Base-by-base conservation (phyloP, 2,329 filamentous ascomycete species). In the Metarhizium humberi region DNA sequence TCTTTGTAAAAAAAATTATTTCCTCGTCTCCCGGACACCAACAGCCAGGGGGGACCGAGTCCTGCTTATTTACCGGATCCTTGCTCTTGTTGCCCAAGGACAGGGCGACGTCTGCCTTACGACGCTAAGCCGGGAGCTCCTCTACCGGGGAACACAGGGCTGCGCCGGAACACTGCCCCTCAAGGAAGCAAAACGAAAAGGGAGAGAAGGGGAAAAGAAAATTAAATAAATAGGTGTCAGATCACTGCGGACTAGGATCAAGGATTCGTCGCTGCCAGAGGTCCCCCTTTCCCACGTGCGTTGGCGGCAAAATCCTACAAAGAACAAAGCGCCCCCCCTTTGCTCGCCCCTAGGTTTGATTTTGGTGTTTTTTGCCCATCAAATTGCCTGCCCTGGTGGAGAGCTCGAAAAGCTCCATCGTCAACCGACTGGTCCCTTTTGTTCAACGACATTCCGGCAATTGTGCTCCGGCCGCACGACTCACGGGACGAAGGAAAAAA, bases 31-130 rank as follows among this genome's bases (percentile, higher is more conserved):
- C 30, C 29, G 8, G 32, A 48, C 46, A 18, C 20, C 16, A 54
- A 14, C 10, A 51, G 38, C 38, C 16, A 20, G 42, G 40, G 36
- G 48, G 48, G 51, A 18, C 34, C 29, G n/a, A 34, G 14, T 40
- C 53, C 40, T 55, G 45, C 50, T 52, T 52, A 52, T 55, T 55
- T 50, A 6, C 46, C 30, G 25, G 20, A 52, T 45, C 54, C 54
- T 43, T 43, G 54, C 25, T 43, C 25, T 30, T 4, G 43, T 52
- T 36, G 54, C 54, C 43, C 54, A 52, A 55, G 11, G 7, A 38
- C 50, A 45, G 43, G 43, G 34, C 20, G 50, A 49, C 45, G 50
- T 43, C 49, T 36, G 49, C 42, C 29, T 52, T 25, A 45, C 40
- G 30, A 32, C 53, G 25, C 45, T 48, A 20, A 20, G 30, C 32